A percentile compares a stretch with the other conserved stretches of the same genome.
Evolutionary conservation across 495 filamentous ascomycete species (phyloP).

Genomic region (Gamarada debralockiae): DNA sequence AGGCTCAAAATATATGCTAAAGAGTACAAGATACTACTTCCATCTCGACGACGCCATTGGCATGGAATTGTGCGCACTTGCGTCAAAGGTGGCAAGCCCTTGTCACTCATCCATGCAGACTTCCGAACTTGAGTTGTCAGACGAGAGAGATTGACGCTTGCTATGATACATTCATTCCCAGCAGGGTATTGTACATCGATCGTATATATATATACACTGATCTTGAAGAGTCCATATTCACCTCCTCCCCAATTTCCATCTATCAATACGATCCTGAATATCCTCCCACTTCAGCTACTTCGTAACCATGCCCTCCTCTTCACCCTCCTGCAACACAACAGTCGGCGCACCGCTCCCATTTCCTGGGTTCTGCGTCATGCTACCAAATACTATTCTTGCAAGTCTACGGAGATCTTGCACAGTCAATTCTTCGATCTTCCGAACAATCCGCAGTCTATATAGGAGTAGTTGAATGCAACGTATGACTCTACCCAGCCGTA

Average conservation of each 20-base stretch:
- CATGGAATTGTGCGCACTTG: too few species aligned
- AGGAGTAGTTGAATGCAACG: constrained; percentile 93
- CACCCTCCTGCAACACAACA: constrained; percentile 84
- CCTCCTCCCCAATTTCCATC: constrained; percentile 77
- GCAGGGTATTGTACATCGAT: too few species aligned
- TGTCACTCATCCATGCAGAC: too few species aligned
- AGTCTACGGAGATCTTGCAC: constrained; percentile 80
- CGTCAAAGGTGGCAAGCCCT: too few species aligned
- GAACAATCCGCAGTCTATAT: constrained; percentile 92
- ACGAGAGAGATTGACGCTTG: too few species aligned
- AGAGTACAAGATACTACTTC: too few species aligned
- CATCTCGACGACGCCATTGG: too few species aligned
- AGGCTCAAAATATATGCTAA: too few species aligned
- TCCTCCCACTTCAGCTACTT: constrained; percentile 72
- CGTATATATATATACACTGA: too few species aligned
- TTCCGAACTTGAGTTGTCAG: too few species aligned
- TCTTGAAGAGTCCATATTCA: constrained; percentile 28
- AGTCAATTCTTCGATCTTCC: constrained; percentile 79
- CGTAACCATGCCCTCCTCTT: constrained; percentile 47
- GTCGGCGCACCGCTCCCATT: constrained; percentile 86
- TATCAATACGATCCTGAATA: constrained; percentile 78
- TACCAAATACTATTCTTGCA: constrained; percentile 75
- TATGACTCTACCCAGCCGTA: constrained; percentile 95
- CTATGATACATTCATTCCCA: too few species aligned
- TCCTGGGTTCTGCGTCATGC: constrained; percentile 72